Percentiles rank a stretch among this genome's conserved stretches.
phyloP scores from a whole-genome alignment of 1,139 yeast genomes.

The Lodderomyces theae region DNA sequence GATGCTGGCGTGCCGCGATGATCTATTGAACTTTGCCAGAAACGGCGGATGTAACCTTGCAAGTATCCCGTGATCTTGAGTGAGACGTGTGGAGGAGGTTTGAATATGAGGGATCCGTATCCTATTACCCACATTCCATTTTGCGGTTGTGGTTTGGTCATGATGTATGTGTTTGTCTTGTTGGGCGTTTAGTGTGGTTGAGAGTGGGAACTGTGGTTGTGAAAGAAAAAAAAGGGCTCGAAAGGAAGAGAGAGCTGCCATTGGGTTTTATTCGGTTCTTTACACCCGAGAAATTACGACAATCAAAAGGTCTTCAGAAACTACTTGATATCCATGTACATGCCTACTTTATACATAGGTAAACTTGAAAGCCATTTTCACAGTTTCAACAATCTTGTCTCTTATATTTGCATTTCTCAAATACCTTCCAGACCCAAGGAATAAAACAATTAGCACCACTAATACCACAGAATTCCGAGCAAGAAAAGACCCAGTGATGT shows the following conservation, averaged over 20 bases:
- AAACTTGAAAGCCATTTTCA: slow-evolving; percentile 46
- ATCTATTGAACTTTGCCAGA: slow-evolving; percentile 90
- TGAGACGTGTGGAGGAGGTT: slow-evolving; percentile 76
- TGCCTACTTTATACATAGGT: slow-evolving; percentile 28
- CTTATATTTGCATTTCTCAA: slow-evolving; percentile 26
- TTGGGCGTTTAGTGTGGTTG: too few species aligned
- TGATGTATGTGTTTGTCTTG: not conserved
- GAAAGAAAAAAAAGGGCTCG: not conserved
- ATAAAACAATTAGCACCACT: slow-evolving; percentile 23
- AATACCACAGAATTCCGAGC: slow-evolving; percentile 31
- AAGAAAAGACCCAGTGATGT: slow-evolving; percentile 23
- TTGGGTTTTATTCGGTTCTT: too few species aligned
- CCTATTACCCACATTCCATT: slow-evolving; percentile 78
- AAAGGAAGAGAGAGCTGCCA: too few species aligned
- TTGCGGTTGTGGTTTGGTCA: slow-evolving; percentile 6
- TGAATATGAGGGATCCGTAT: slow-evolving; percentile 86
- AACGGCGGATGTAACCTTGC: slow-evolving; percentile 73
- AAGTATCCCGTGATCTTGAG: slow-evolving; percentile 70
- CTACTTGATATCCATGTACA: too few species aligned
- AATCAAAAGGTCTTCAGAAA: too few species aligned
- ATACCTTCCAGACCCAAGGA: slow-evolving; percentile 22
- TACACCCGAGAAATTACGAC: too few species aligned
- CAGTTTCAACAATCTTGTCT: slow-evolving; percentile 35
- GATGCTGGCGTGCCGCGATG: slow-evolving; percentile 83
- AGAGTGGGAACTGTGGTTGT: not conserved